Evolutionary conservation across 768 basidiomycete genomes (phyloP).

Genomic region (Leccinellum rugosiceps): DNA sequence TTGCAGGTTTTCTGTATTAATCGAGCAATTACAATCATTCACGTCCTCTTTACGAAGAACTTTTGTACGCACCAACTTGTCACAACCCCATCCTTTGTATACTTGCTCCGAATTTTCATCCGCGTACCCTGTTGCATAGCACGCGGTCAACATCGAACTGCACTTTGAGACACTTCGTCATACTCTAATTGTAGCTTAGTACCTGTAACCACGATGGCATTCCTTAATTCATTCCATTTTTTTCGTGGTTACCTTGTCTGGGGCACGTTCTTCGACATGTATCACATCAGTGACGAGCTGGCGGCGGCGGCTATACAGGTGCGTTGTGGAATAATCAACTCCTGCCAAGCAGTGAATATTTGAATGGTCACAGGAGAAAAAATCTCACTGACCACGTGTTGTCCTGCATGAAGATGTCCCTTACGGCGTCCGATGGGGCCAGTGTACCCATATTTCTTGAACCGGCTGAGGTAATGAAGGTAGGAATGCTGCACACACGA

Average conservation of each 20-base stretch:
- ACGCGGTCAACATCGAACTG: neutral
- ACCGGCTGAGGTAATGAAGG: neutral
- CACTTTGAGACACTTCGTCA: neutral
- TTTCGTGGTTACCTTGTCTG: neutral
- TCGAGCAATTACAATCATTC: neutral
- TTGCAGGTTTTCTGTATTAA: neutral
- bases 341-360: too few relatives aligned
- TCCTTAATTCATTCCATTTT: neutral
- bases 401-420: too few relatives aligned
- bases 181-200: slow-evolving; percentile 16
- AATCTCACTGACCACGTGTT: too few relatives aligned
- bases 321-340: too few relatives aligned
- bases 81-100: slow-evolving; percentile 8
- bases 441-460: neutral
- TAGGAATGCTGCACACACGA: too few relatives aligned
- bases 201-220: slow-evolving; percentile 1
- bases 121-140: neutral
- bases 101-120: slow-evolving; percentile 1
- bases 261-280: too few relatives aligned
- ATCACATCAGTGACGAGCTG: too few relatives aligned
- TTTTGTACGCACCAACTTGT: slow-evolving; percentile 1
- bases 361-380: too few relatives aligned
- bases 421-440: neutral
- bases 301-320: too few relatives aligned
- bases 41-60: slow-evolving; percentile 1